Base-by-base conservation (phyloP, 2,329 filamentous ascomycete species). In the Hypocrella siamensis region DNA sequence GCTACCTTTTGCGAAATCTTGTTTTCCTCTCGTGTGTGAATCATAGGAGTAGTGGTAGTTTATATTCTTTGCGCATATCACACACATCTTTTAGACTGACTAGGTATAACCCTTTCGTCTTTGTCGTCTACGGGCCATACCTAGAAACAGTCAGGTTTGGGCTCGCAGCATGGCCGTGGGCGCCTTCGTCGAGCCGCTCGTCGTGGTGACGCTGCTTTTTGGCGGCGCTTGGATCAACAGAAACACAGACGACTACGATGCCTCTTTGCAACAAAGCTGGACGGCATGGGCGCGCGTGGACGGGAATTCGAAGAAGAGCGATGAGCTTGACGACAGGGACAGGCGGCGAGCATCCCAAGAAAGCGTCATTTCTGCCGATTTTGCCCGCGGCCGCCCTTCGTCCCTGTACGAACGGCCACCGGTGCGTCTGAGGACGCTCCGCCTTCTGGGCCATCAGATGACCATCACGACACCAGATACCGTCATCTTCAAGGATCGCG, bases 401-500 rank as follows among this genome's bases (percentile, higher is more conserved):
- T 45, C 42, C 0, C 37, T 54, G 9, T 32, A 47, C 29, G 45
- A 53, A 25, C 39, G 47, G 14, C 41, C 50, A 2, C 36, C 42
- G 5, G 38, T 44, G 9, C 51, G 54, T 19, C 48, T 45, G 17
- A 52, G 54, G 31, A 54, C 47, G 36, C 22, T 57, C 11, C 49
- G 49, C 19, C 31, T 53, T 12, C 40, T 55, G 22, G 45, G 49
- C 7, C 53, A 47, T 34, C 43, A 47, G 31, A 45, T 36, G 30
- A 40, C 47, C 11, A 41, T 55, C 17, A 38, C 44, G 9, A 49
- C 50, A 2, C 51, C 52, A 22, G 54, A 79, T 47, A 79, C 74
- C 1, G 54, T 57, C 22, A 56, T 68, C 7, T 78, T 75, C 46
- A 61, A 65, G 40, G 63, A 70, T 38, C 65, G 69, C 28, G 52